Percentiles rank a stretch among this genome's conserved stretches.
Evolutionary conservation across 164 flowering plant species (phyloP).

Genomic region (Tetracentron sinense): DNA sequence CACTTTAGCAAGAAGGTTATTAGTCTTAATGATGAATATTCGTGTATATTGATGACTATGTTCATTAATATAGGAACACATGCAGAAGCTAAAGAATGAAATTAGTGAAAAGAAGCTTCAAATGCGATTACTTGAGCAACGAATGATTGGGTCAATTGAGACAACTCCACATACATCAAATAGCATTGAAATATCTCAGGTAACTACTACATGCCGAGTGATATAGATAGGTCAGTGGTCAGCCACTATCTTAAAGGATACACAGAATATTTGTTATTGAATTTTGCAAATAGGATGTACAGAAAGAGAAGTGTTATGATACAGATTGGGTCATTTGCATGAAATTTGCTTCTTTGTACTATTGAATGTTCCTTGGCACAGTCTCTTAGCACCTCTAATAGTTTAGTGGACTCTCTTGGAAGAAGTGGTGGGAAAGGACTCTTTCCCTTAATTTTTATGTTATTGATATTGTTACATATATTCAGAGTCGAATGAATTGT

Average conservation of each 20-base stretch:
- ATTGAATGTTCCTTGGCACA: too few species aligned
- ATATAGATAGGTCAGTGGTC: not conserved
- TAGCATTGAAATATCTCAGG: constrained; percentile 58
- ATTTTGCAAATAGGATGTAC: too few species aligned
- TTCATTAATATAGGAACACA: constrained; percentile 43
- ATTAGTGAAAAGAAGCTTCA: constrained; percentile 73
- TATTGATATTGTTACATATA: too few species aligned
- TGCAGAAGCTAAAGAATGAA: constrained; percentile 61
- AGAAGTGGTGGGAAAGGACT: too few species aligned
- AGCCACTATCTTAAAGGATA: not conserved
- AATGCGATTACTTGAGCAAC: constrained; percentile 63
- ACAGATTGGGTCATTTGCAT: too few species aligned
- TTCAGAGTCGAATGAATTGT: too few species aligned
- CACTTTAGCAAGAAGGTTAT: not conserved
- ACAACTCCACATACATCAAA: constrained; percentile 34
- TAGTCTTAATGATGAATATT: not conserved
- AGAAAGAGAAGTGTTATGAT: too few species aligned
- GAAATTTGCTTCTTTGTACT: too few species aligned
- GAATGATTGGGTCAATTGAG: constrained; percentile 64
- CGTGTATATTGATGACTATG: constrained; percentile 5
- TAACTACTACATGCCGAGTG: constrained; percentile 15
- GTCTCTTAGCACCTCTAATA: too few species aligned
- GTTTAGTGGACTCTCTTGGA: too few species aligned
- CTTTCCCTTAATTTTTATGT: too few species aligned
- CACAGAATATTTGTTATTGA: not conserved